A percentile compares a stretch with the other conserved stretches of the same genome.
phyloP scores from a whole-genome alignment of 495 filamentous ascomycete species.

The Hyaloscypha finlandica region DNA sequence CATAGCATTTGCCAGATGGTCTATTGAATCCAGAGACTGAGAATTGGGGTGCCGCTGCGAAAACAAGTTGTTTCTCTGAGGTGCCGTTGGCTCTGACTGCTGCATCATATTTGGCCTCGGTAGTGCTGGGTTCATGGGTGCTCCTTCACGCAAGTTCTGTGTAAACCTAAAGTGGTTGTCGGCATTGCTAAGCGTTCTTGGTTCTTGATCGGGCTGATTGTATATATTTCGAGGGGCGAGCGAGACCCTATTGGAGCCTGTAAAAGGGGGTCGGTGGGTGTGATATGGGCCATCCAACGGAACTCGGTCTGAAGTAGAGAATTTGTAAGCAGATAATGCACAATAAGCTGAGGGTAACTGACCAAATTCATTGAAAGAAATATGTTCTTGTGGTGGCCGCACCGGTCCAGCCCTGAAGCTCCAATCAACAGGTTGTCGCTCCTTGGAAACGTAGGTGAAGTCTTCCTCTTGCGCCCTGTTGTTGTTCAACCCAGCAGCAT shows the following conservation, averaged over 20 bases:
- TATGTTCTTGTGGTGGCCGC: slow-evolving; percentile 7
- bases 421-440: slow-evolving; percentile 9
- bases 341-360: slow-evolving; percentile 1
- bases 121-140: not conserved
- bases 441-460: slow-evolving; percentile 9
- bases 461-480: not conserved
- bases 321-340: not conserved
- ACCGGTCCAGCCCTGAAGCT: slow-evolving; percentile 10
- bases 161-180: slow-evolving; percentile 31
- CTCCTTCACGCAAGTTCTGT: slow-evolving; percentile 27
- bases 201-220: slow-evolving; percentile 18
- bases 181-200: slow-evolving; percentile 23
- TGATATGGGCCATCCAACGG: slow-evolving; percentile 9
- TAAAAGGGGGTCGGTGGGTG: not conserved
- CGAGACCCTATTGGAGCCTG: slow-evolving; percentile 18
- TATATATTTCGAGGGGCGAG: slow-evolving; percentile 23
- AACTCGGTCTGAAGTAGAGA: not conserved
- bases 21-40: slow-evolving; percentile 9
- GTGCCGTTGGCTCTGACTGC: not conserved
- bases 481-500: slow-evolving; percentile 12
- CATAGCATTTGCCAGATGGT: slow-evolving; percentile 24
- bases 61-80: not conserved
- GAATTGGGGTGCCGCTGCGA: not conserved
- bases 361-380: slow-evolving; percentile 15
- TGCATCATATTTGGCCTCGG: not conserved